phyloP scores from a whole-genome alignment of 1,139 yeast genomes.

The Yarrowia galli region DNA sequence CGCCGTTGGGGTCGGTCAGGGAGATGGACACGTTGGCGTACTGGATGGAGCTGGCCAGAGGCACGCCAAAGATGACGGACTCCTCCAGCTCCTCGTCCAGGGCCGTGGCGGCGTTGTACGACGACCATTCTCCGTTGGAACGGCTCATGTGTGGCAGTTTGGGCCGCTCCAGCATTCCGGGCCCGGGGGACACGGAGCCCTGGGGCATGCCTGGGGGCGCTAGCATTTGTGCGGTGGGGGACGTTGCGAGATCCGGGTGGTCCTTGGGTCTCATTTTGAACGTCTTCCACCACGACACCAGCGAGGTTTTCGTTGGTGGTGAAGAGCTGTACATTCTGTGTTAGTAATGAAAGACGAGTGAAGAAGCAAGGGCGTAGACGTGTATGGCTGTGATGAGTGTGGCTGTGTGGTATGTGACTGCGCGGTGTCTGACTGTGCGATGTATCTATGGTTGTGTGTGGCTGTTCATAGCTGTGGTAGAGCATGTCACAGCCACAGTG shows the following conservation, averaged over 20 bases:
- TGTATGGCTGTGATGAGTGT: too few relatives aligned
- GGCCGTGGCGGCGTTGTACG: conserved; percentile 21
- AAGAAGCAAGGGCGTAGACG: too few relatives aligned
- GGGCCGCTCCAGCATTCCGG: conserved; percentile 43
- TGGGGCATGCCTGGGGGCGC: conserved; percentile 33
- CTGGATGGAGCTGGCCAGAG: conserved; percentile 70
- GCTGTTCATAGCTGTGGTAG: too few relatives aligned
- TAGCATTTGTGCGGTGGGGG: conserved; percentile 32
- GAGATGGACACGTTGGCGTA: conserved; percentile 80
- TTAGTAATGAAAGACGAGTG: background rate
- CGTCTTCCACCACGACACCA: conserved; percentile 57
- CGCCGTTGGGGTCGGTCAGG: conserved; percentile 59
- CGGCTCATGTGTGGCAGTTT: conserved; percentile 48
- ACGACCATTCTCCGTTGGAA: conserved; percentile 43
- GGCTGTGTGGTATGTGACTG: too few relatives aligned
- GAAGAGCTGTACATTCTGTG: conserved; percentile 42
- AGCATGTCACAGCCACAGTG: too few relatives aligned
- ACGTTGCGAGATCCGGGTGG: conserved; percentile 41
- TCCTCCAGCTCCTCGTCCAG: conserved; percentile 44
- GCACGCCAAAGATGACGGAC: conserved; percentile 80
- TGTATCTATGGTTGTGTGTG: too few relatives aligned
- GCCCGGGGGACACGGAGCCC: conserved; percentile 31
- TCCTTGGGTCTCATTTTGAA: conserved; percentile 49
- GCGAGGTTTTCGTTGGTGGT: conserved; percentile 50
- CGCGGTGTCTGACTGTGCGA: too few relatives aligned